Evolutionary conservation across 176 grass and related monocot genomes (phyloP).

Genomic region (Raddia distichophylla): DNA sequence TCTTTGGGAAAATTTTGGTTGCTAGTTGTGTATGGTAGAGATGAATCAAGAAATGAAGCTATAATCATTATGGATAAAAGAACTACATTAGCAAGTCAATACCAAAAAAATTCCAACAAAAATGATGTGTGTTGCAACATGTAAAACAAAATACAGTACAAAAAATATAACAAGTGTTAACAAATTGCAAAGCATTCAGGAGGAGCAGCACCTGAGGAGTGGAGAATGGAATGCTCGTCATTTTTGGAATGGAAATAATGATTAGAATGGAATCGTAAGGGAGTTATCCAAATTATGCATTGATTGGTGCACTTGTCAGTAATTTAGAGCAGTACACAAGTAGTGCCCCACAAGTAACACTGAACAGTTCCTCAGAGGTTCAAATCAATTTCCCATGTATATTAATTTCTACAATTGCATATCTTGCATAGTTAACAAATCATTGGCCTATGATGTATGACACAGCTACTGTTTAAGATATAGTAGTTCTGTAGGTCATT

Average conservation of each 20-base stretch:
- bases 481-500: conserved; percentile 14
- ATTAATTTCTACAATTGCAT: conserved; percentile 26
- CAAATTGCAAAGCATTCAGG: conserved; percentile 17
- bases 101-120: conserved; percentile 14
- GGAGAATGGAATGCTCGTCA: conserved; percentile 1
- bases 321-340: conserved; percentile 27
- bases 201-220: conserved; percentile 18
- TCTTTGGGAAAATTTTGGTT: conserved; percentile 14
- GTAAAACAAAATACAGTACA: conserved; percentile 6
- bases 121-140: conserved; percentile 10
- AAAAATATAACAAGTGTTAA: neutral
- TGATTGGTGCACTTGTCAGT: neutral
- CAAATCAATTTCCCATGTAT: neutral
- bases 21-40: neutral
- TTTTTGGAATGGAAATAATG: conserved; percentile 8
- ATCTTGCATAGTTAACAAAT: conserved; percentile 18
- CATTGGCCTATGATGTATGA: neutral
- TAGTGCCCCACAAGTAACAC: conserved; percentile 3
- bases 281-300: conserved; percentile 13
- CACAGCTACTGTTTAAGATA: conserved; percentile 28
- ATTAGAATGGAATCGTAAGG: conserved; percentile 22
- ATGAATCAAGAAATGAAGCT: conserved; percentile 7
- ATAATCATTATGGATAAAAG: conserved; percentile 10
- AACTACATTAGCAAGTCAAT: neutral
- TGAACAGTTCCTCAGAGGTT: conserved; percentile 11